Conservation (phyloP, 129 eudicot genomes). For the Arctium minus region DNA sequence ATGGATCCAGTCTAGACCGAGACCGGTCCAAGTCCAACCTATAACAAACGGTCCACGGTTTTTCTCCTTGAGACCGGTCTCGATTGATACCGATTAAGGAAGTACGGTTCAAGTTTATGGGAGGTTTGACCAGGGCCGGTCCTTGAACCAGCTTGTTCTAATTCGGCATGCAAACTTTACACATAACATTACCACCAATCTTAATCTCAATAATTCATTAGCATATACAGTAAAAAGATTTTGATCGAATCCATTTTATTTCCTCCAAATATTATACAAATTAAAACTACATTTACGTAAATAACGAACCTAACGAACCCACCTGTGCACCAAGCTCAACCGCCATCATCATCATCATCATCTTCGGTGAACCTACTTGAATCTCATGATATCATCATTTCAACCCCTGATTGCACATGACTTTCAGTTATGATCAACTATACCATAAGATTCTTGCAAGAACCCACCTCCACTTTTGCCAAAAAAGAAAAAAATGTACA, state of each 20-base stretch:
- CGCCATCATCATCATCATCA: background rate
- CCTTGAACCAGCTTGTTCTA: no score
- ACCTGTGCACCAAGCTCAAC: background rate
- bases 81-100: no score
- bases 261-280: constrained; percentile 18
- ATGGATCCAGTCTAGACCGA: no score
- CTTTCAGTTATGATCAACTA: constrained; percentile 1
- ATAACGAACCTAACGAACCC: background rate
- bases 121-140: no score
- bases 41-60: no score
- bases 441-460: background rate
- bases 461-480: constrained; percentile 7
- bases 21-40: no score
- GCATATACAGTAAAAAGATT: constrained; percentile 1
- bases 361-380: background rate
- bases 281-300: constrained; percentile 18
- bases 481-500: constrained; percentile 20
- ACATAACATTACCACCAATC: no score
- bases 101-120: no score
- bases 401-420: background rate
- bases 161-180: no score
- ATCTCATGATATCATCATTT: background rate
- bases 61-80: no score
- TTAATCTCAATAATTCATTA: background rate
- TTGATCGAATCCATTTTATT: background rate